These are phyloP conservation scores for Leccinum angustisporum DNA, from an alignment of 1,284 basidiomycete genomes.

Conservation along the genomic window DNA sequence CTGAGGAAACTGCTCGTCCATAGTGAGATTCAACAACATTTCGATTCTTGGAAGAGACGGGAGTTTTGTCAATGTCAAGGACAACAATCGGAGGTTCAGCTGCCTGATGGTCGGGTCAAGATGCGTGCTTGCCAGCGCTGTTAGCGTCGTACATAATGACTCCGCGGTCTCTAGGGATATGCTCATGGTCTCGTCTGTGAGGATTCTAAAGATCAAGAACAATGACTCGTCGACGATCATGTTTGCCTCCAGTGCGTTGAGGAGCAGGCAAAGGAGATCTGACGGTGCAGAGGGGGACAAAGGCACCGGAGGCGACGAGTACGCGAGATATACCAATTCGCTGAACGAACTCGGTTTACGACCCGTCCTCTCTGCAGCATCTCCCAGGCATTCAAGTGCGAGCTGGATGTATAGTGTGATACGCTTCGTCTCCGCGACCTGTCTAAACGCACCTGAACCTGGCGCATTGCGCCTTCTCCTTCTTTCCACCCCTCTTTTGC, in stretches of 20 bases:
- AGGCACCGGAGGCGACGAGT: slow-evolving; percentile 32
- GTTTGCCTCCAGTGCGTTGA: slow-evolving; percentile 53
- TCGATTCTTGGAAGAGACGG: slow-evolving; percentile 50
- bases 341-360: slow-evolving; percentile 30
- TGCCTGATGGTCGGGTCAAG: slow-evolving; percentile 57
- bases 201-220: slow-evolving; percentile 48
- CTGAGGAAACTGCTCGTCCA: slow-evolving; percentile 51
- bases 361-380: neutral
- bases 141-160: slow-evolving; percentile 50
- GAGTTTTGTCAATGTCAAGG: slow-evolving; percentile 47
- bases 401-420: slow-evolving; percentile 17
- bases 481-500: slow-evolving; percentile 38
- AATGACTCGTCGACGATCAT: slow-evolving; percentile 56
- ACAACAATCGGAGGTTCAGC: slow-evolving; percentile 58
- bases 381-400: slow-evolving; percentile 20
- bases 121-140: slow-evolving; percentile 58
- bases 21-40: slow-evolving; percentile 52
- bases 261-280: slow-evolving; percentile 44
- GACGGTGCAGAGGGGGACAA: slow-evolving; percentile 32
- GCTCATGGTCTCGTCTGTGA: slow-evolving; percentile 36
- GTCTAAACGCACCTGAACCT: slow-evolving; percentile 40
- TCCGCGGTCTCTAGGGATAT: slow-evolving; percentile 43
- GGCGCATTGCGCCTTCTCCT: slow-evolving; percentile 38
- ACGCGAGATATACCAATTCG: slow-evolving; percentile 50
- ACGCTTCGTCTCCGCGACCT: slow-evolving; percentile 16